These are phyloP conservation scores for Dioscorea alata DNA, from an alignment of 106 monocot species.

Conservation along the genomic window DNA sequence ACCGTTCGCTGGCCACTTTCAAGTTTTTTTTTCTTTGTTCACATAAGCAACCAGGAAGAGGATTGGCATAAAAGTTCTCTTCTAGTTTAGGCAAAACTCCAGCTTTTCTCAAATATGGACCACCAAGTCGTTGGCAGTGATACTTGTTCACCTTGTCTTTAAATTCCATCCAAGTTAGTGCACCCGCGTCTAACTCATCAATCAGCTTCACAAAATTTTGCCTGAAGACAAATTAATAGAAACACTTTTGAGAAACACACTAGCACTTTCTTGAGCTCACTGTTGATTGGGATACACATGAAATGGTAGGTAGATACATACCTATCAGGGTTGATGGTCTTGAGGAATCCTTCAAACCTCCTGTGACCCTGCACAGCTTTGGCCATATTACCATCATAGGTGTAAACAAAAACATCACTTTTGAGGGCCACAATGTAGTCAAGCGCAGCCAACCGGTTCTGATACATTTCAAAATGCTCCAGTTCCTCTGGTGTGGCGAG, in stretches of 20 bases:
- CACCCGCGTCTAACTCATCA: conserved; percentile 41
- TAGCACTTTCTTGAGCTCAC: no score
- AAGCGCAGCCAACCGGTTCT: conserved; percentile 52
- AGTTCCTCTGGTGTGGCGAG: conserved; percentile 32
- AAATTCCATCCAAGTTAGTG: conserved; percentile 41
- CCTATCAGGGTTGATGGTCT: conserved; percentile 63
- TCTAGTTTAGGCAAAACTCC: conserved; percentile 26
- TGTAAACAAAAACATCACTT: conserved; percentile 63
- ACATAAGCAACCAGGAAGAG: conserved; percentile 54
- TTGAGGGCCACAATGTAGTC: conserved; percentile 54
- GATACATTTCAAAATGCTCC: conserved; percentile 22
- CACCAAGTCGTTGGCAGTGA: conserved; percentile 48
- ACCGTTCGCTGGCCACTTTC: background rate
- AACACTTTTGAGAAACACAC: no score
- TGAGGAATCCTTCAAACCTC: conserved; percentile 47
- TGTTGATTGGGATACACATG: no score
- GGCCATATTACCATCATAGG: conserved; percentile 74
- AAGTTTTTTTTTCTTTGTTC: conserved; percentile 2
- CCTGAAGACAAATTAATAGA: conserved; percentile 7
- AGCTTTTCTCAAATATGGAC: conserved; percentile 39
- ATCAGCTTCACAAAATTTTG: conserved; percentile 39
- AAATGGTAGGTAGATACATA: background rate
- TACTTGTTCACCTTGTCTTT: conserved; percentile 17
- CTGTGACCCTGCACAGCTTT: conserved; percentile 64
- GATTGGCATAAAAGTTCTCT: conserved; percentile 66